phyloP scores from a whole-genome alignment of 768 basidiomycete species.

The Xerocomellus intermedius region DNA sequence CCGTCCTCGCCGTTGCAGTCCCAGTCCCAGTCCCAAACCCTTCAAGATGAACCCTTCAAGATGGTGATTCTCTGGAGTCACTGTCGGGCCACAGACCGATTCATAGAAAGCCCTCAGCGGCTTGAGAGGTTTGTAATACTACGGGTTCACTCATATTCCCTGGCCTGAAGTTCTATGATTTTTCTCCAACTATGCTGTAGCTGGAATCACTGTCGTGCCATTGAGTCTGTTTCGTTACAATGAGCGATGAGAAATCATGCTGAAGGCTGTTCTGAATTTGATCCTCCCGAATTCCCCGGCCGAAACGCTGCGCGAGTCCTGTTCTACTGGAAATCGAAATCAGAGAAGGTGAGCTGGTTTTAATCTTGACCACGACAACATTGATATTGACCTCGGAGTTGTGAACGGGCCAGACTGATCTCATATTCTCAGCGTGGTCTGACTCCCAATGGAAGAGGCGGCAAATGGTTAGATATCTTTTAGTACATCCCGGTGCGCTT shows the following conservation, averaged over 20 bases:
- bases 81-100: too few relatives aligned
- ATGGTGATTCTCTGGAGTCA: too few relatives aligned
- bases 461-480: background rate
- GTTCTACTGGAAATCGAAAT: background rate
- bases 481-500: background rate
- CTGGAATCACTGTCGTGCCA: background rate
- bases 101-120: too few relatives aligned
- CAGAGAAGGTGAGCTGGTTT: background rate
- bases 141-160: background rate
- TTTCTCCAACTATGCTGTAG: background rate
- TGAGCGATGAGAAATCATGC: background rate
- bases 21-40: too few relatives aligned
- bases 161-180: background rate
- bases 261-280: background rate
- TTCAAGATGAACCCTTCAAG: too few relatives aligned
- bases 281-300: background rate
- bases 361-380: slow-evolving; percentile 1
- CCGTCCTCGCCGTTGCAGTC: too few relatives aligned
- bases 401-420: slow-evolving; percentile 3
- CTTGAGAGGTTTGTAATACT: background rate
- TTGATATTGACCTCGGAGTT: background rate
- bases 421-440: slow-evolving; percentile 3
- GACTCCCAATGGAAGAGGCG: slow-evolving; percentile 6
- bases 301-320: background rate
- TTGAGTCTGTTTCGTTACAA: background rate